Conservation (phyloP, 2,329 filamentous ascomycete species). For the Hirsutella rhossiliensis region DNA sequence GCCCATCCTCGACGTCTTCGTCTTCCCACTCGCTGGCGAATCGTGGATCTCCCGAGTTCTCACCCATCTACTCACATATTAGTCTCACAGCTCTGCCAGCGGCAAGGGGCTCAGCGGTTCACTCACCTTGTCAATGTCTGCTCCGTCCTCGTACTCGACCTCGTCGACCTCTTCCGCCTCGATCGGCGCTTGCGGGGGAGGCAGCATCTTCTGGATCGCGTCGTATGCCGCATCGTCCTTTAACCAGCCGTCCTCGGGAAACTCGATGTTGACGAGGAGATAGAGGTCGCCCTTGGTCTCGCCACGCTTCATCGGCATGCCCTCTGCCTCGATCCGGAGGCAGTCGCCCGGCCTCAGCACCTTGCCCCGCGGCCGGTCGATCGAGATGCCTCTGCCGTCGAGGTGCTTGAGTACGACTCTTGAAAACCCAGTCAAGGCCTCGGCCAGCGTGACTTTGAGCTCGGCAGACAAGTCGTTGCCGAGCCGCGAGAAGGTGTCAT, state of each 20-base stretch:
- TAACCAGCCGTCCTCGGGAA: constrained; percentile 80
- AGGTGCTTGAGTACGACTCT: constrained; percentile 85
- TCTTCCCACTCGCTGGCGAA: constrained; percentile 58
- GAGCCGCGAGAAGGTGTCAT: constrained; percentile 70
- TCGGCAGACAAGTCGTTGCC: constrained; percentile 77
- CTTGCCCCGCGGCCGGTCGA: constrained; percentile 70
- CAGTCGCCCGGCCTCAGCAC: constrained; percentile 74
- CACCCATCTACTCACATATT: constrained; percentile 48
- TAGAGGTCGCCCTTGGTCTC: constrained; percentile 81
- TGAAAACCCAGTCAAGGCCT: constrained; percentile 81
- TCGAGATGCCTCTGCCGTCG: constrained; percentile 78
- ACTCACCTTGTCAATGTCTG: constrained; percentile 64
- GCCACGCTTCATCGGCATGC: constrained; percentile 85
- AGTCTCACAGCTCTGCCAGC: constrained; percentile 6
- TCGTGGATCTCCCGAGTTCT: constrained; percentile 55
- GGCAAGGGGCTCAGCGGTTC: background rate
- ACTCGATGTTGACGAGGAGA: constrained; percentile 72
- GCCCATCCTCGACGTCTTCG: constrained; percentile 54
- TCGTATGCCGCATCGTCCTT: constrained; percentile 58
- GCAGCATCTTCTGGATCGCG: constrained; percentile 63
- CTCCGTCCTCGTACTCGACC: constrained; percentile 74
- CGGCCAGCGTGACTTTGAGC: constrained; percentile 67
- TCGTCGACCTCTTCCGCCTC: constrained; percentile 71
- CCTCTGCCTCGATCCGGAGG: constrained; percentile 77
- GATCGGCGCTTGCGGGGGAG: constrained; percentile 48